phyloP scores from a whole-genome alignment of 202 grass and related monocot species.

The Panicum virgatum region DNA sequence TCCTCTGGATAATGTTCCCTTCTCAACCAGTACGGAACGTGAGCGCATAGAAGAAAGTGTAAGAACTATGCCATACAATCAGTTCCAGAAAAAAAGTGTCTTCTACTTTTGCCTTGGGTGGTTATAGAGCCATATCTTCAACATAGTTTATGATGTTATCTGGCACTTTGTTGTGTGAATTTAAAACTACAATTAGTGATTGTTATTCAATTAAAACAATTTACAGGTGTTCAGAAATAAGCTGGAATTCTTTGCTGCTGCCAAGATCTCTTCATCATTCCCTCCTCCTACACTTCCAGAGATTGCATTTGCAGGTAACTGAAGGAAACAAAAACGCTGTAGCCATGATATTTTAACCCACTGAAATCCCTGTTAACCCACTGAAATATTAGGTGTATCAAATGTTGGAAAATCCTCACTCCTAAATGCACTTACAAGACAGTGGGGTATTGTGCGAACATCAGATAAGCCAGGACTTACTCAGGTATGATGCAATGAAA shows the following conservation, averaged over 20 bases:
- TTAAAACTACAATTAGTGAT: constrained; percentile 12
- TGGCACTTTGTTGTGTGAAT: constrained; percentile 7
- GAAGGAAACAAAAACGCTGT: not conserved
- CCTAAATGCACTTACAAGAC: constrained; percentile 94
- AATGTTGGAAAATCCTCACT: constrained; percentile 95
- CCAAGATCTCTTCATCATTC: constrained; percentile 90
- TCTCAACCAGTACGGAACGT: constrained; percentile 73
- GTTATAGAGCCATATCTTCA: not conserved
- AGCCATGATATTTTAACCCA: not conserved
- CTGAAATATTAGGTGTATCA: constrained; percentile 68
- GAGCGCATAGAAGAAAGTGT: constrained; percentile 88
- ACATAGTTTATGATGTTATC: constrained; percentile 7
- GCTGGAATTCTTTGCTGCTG: constrained; percentile 90
- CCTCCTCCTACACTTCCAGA: constrained; percentile 78
- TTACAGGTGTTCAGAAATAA: constrained; percentile 89
- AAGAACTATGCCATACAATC: constrained; percentile 44
- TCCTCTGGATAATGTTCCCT: constrained; percentile 86
- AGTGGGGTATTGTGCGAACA: constrained; percentile 91
- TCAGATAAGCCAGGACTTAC: constrained; percentile 99
- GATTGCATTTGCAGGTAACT: constrained; percentile 96
- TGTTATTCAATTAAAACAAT: constrained; percentile 23
- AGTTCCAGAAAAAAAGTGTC: constrained; percentile 6
- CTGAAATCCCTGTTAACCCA: constrained; percentile 30
- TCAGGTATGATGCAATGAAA: constrained; percentile 53
- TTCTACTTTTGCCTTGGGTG: constrained; percentile 23